phyloP scores from a whole-genome alignment of 805 yeast genomes.

The Ogataea henricii region DNA sequence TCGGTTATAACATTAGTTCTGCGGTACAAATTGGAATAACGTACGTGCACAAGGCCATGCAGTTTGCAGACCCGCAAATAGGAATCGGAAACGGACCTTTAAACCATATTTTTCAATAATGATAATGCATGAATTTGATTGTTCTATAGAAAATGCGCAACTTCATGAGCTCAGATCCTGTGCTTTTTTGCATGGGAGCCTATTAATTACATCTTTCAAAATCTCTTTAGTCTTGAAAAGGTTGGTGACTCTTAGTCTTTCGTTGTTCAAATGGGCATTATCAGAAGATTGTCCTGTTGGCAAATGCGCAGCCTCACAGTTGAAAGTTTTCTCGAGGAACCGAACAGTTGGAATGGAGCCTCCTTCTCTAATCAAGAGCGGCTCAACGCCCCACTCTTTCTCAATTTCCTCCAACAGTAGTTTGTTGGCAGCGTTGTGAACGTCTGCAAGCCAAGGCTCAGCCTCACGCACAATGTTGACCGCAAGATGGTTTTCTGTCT shows the following conservation, averaged over 20 bases:
- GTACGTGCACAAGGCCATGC: constrained; percentile 66
- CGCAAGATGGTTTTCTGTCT: constrained; percentile 61
- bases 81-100: constrained; percentile 72
- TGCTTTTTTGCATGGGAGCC: constrained; percentile 32
- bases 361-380: constrained; percentile 90
- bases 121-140: background rate
- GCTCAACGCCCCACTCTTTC: constrained; percentile 77
- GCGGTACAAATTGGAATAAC: constrained; percentile 60
- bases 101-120: constrained; percentile 52
- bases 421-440: constrained; percentile 70
- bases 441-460: constrained; percentile 96
- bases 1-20: constrained; percentile 43
- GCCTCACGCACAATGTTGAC: constrained; percentile 78
- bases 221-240: constrained; percentile 73
- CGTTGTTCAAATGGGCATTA: constrained; percentile 90
- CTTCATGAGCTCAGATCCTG: background rate
- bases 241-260: constrained; percentile 76
- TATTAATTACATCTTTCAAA: constrained; percentile 52
- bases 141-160: background rate
- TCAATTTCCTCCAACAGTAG: constrained; percentile 62
- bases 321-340: constrained; percentile 75
- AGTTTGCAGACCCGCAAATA: constrained; percentile 40
- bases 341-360: constrained; percentile 94
- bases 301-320: constrained; percentile 90
- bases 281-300: constrained; percentile 97